Base-by-base conservation (phyloP, 495 filamentous ascomycete genomes). In the Delitschia confertaspora region DNA sequence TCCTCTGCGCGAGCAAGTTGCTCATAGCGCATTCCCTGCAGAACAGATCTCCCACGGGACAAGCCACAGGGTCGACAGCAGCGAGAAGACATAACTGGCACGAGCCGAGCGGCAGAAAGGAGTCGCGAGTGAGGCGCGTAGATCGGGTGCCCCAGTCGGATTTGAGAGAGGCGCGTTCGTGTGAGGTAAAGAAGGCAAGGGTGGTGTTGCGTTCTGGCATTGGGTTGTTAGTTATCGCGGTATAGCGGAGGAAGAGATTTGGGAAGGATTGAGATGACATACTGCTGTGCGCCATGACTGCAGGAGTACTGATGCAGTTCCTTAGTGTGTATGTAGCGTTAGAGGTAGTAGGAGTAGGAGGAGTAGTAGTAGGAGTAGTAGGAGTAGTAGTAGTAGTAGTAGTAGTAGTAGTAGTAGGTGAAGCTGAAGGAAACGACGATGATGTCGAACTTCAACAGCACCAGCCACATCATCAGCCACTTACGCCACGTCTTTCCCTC, bases 1-100 rank as follows among this genome's bases (percentile, higher is more conserved):
- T 84, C 48, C 85, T 75, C 64, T 98, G 91, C 4, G 85, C 75
- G 1, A 98, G 72, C 30, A 98, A 78, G 59, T 95, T 94, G 55
- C 67, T 84, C 20, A 95, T 77, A 7, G 88, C 88, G 65, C 91
- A 98, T 63, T 98, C 91, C 45, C 87, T 76, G 58, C 91, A 98
- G 66, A 96, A 96, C n/a, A 98, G 72, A 60, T 96, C 88, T 36
- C 89, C 91, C 47, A 83, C 76, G 22, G 77, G 62, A 57, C 79
- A 83, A 22, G 74, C 70, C 10, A 95, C 88, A 0, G 91, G 91
- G 21, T 83, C 72, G 13, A 80, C 78, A 16, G 88, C 82, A 4
- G 85, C 79, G 55, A 88, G 79, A 1, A 96, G 78, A 51, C 91
- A 98, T 13, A 98, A 74, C 38, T 79, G 77, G 67, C 91, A 98